Evolutionary conservation across 2,329 filamentous ascomycete species (phyloP), one percentile per base, ranked within the genome.

Genomic region (Pseudocercospora crystallina): DNA sequence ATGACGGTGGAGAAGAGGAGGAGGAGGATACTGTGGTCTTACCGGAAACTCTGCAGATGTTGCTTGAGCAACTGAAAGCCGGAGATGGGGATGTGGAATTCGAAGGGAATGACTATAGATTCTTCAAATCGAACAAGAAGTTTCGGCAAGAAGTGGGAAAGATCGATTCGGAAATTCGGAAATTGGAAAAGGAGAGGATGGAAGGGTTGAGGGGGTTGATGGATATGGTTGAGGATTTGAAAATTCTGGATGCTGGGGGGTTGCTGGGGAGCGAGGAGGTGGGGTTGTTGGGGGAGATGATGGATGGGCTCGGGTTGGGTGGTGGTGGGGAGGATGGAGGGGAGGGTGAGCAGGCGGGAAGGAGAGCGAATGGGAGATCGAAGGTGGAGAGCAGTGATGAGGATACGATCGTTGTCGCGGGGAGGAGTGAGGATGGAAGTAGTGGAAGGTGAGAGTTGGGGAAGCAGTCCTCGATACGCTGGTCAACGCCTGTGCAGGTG

Each of bases 261-360:
- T 8, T 31, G 37, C 33, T 57, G n/a, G 47, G 34, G 26, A 32
- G 35, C 14, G 44, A 48, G n/a, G 44, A 47, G 5, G 3, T 57
- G 9, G 41, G 43, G 30, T 10, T 34, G 11, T 40, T 54, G 48
- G 36, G 52, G 8, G 43, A 47, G 32, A 45, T 48, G 7, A 52
- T 54, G 48, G 51, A 57, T 47, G 41, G 43, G 5, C 41, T 47
- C 29, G 54, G 54, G 8, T 35, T 57, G 43, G 47, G 44, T 45
- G 40, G 12, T 34, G 15, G 36, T 9, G 20, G 12, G 20, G 43
- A 36, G 15, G 43, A 7, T 26, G 20, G 20, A 26, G 20, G 4
- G 20, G 20, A 26, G 7, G 20, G 7, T 26, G 20, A 26, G 20
- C 20, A 26, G 20, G 20, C 20, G 20, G 4, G 20, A 4, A 7